Evolutionary conservation across 1,284 basidiomycete genomes (phyloP), one percentile per base, ranked within the genome.

Genomic region (Xerocomus nothofagi): DNA sequence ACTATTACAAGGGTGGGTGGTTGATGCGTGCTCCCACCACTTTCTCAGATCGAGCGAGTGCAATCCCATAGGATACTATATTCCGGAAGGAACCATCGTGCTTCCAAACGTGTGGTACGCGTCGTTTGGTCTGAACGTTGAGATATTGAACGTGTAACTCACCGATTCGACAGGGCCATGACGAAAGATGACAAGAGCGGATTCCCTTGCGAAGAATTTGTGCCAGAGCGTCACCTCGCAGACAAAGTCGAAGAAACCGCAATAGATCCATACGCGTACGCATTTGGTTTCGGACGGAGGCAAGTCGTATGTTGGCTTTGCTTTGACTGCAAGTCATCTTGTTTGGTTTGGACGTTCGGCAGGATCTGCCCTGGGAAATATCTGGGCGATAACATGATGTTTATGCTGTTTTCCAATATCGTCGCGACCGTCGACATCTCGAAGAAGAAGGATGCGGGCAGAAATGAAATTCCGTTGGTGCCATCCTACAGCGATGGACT

Each of bases 51-150:
- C 36, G 29, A 48, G 10, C 6, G 11, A 24, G 17, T 10, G 11
- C 5, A 10, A 15, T 34, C 23, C 10, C 29, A 54, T 51, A 30
- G 69, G 62, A 3, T 67, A 59, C 41, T 55, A 56, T 44, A 68
- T 71, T 27, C 66, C 68, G 0, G 55, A 53, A 15, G 54, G 61
- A 4, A 66, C 68, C 2, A 64, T 67, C 52, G 51, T 71, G 12
- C 57, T 71, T 24, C 57, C 67, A 21, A 72, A 72, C 40, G 53
- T 71, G 12, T 71, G 71, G 71, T 69, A 43, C 15, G 57, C 41
- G 24, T 37, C 11, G 15, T 32, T 23, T 18, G 9, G 7, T 11
- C 6, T 21, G 23, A 31, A 18, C 39, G 4, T 39, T 4, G 39
- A 18, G 8, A 36, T 33, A 10, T 11, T 4, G 26, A 21, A 12